Evolutionary conservation across 768 basidiomycete species (phyloP).

Genomic region (Hebeloma cylindrosporum): DNA sequence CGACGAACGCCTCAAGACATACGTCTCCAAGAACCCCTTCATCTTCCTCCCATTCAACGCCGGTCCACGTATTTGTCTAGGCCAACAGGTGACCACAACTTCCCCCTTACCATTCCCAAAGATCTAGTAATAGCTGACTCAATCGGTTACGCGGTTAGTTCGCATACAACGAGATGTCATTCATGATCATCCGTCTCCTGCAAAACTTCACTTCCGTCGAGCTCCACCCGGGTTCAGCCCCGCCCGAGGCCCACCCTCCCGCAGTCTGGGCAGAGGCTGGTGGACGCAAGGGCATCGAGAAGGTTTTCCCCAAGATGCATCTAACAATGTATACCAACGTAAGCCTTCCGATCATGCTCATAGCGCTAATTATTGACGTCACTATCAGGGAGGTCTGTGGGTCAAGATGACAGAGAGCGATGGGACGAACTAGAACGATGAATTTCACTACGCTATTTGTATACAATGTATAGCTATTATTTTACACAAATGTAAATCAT

Average conservation of each 20-base stretch:
- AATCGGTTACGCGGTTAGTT: too few species aligned
- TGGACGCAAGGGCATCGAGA: conserved; percentile 53
- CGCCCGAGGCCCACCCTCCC: conserved; percentile 46
- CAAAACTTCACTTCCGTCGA: conserved; percentile 53
- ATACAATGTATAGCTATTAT: too few species aligned
- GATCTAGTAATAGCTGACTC: too few species aligned
- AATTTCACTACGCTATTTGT: neutral
- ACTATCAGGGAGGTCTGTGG: conserved; percentile 52
- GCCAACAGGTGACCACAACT: conserved; percentile 47
- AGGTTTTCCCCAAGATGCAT: conserved; percentile 50
- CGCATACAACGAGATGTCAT: conserved; percentile 63
- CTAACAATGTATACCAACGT: conserved; percentile 56
- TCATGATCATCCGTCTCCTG: conserved; percentile 61
- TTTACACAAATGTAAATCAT: too few species aligned
- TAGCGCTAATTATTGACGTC: neutral
- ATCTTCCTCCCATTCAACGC: conserved; percentile 72
- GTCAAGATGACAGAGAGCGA: conserved; percentile 45
- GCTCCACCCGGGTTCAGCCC: conserved; percentile 47
- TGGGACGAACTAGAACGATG: conserved; percentile 2
- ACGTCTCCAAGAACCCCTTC: conserved; percentile 62
- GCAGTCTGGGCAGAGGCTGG: conserved; percentile 41
- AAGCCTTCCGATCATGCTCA: conserved; percentile 3
- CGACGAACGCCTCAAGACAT: conserved; percentile 60
- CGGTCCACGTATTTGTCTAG: conserved; percentile 58
- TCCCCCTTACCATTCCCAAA: neutral